phyloP scores from a whole-genome alignment of 768 basidiomycete species.

The Lentinula edodes region DNA sequence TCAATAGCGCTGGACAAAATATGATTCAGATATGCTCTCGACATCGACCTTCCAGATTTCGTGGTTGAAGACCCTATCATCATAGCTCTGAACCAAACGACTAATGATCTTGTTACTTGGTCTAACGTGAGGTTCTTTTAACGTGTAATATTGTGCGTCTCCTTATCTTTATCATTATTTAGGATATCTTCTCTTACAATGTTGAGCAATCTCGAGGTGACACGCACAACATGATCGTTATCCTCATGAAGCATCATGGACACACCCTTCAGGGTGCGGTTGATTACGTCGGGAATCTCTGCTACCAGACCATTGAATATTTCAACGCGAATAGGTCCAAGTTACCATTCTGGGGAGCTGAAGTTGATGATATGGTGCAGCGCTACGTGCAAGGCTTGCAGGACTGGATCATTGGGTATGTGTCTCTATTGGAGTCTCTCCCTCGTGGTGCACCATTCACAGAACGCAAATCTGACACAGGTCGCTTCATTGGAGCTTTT shows the following conservation, averaged over 20 bases:
- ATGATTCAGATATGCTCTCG: conserved; percentile 47
- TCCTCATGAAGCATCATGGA: conserved; percentile 58
- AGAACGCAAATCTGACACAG: conserved; percentile 16
- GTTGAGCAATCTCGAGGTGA: conserved; percentile 66
- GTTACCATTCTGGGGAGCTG: conserved; percentile 59
- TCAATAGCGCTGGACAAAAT: not conserved
- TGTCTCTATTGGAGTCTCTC: not conserved
- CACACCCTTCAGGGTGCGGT: conserved; percentile 57
- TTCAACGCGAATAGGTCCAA: conserved; percentile 41
- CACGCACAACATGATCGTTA: conserved; percentile 69
- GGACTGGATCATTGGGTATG: conserved; percentile 65
- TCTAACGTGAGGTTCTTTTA: conserved; percentile 53
- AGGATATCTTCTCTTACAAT: conserved; percentile 78
- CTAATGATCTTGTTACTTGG: conserved; percentile 81
- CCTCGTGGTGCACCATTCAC: not conserved
- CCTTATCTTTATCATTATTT: conserved; percentile 3
- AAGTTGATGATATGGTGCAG: conserved; percentile 52
- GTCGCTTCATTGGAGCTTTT: conserved; percentile 68
- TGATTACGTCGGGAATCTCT: conserved; percentile 59
- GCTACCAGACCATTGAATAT: conserved; percentile 46
- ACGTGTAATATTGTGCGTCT: not conserved
- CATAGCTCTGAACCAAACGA: conserved; percentile 52
- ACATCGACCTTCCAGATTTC: conserved; percentile 65
- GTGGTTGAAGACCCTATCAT: conserved; percentile 65
- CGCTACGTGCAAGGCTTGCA: conserved; percentile 59